Evolutionary conservation across 371 early-diverging fungal species (phyloP).

Genomic region (Zychaea mexicana): DNA sequence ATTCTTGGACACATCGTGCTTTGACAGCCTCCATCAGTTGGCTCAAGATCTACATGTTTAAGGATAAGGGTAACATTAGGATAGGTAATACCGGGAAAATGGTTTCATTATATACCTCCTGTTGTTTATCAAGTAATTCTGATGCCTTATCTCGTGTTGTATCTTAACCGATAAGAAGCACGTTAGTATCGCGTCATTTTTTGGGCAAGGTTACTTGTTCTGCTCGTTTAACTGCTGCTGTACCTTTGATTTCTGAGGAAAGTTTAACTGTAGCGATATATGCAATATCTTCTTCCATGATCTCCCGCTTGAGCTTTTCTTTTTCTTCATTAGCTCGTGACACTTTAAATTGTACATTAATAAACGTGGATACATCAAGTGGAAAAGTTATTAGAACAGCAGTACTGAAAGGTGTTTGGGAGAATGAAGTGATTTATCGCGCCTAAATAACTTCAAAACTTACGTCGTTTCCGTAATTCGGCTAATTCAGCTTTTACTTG

Average conservation of each 20-base stretch:
- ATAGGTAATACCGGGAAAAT: neutral
- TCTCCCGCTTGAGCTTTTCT: conserved; percentile 19
- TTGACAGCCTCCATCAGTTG: conserved; percentile 29
- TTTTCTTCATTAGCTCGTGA: conserved; percentile 21
- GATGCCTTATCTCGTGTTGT: conserved; percentile 24
- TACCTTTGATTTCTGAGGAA: conserved; percentile 26
- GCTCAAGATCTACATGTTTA: conserved; percentile 23
- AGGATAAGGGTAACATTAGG: too few relatives aligned
- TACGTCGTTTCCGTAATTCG: conserved; percentile 20
- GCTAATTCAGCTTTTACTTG: conserved; percentile 16
- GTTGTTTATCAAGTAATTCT: conserved; percentile 25
- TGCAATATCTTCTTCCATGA: conserved; percentile 38
- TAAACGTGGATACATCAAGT: neutral
- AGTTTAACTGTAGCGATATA: conserved; percentile 23
- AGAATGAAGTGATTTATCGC: too few relatives aligned
- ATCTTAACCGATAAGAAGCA: conserved; percentile 19
- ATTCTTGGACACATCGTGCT: conserved; percentile 31
- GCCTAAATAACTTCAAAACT: neutral
- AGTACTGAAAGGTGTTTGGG: neutral
- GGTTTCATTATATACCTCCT: conserved; percentile 16
- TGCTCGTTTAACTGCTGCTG: neutral
- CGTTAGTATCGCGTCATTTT: neutral
- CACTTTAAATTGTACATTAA: conserved; percentile 16
- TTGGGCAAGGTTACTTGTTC: neutral
- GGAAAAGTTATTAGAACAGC: neutral